Percentiles rank a stretch among this genome's conserved stretches.
Evolutionary conservation across 306 rosid genomes (phyloP).

Genomic region (Chamaecrista fasciculata): DNA sequence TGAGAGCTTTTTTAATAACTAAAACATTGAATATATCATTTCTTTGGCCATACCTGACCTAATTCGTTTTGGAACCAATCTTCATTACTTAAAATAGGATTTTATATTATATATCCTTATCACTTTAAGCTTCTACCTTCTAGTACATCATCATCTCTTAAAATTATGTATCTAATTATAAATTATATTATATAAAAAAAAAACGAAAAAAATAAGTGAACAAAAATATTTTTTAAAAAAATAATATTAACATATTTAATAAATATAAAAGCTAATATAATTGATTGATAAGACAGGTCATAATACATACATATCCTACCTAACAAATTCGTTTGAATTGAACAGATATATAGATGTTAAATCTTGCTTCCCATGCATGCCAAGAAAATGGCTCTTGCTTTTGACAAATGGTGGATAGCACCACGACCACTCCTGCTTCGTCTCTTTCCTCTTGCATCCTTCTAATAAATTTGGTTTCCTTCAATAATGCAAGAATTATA

Average conservation of each 20-base stretch:
- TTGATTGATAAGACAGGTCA: not conserved
- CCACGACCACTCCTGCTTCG: not conserved
- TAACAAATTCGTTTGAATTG: not conserved
- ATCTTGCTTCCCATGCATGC: not conserved
- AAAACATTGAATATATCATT: not conserved
- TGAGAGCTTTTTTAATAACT: not conserved
- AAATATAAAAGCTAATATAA: too few species aligned
- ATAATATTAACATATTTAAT: too few species aligned
- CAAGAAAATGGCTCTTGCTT: not conserved
- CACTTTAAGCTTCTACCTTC: too few species aligned
- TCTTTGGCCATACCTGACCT: not conserved
- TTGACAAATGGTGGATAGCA: not conserved
- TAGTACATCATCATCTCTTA: too few species aligned
- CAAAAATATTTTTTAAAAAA: too few species aligned
- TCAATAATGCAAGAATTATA: not conserved
- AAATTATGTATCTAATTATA: too few species aligned
- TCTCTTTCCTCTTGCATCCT: constrained; percentile 11
- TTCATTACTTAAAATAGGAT: not conserved
- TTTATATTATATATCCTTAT: not conserved
- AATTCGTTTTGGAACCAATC: not conserved
- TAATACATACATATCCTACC: not conserved
- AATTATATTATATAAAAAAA: too few species aligned
- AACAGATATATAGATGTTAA: not conserved
- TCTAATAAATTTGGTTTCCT: not conserved
- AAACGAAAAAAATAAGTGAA: too few species aligned